A percentile compares a stretch with the other conserved stretches of the same genome.
Evolutionary conservation across 192 early-diverging fungal genomes (phyloP).

Genomic region (Spinellus fusiger): DNA sequence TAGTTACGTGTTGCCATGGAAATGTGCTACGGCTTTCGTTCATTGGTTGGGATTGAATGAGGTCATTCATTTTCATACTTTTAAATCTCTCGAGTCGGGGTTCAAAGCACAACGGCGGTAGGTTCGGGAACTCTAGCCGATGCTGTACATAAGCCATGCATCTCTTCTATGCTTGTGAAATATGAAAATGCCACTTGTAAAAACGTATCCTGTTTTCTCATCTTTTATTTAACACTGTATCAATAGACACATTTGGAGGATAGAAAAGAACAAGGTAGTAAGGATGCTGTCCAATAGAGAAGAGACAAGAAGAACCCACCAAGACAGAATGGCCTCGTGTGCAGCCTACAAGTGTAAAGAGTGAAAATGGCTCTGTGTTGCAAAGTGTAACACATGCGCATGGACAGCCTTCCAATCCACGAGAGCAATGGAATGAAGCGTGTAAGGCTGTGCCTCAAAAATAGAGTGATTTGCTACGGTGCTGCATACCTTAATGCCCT

Average conservation of each 20-base stretch:
- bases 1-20: too few species aligned
- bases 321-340: background rate
- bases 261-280: too few species aligned
- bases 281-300: too few species aligned
- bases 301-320: background rate
- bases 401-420: background rate
- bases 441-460: background rate
- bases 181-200: too few species aligned
- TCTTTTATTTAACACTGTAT: too few species aligned
- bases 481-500: slow-evolving; percentile 1
- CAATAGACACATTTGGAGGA: too few species aligned
- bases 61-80: background rate
- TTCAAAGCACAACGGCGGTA: background rate
- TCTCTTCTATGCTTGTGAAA: too few species aligned
- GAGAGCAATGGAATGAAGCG: background rate
- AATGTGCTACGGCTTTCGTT: too few species aligned
- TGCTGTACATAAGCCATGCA: background rate
- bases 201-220: too few species aligned
- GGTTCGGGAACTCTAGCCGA: background rate
- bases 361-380: too few species aligned
- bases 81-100: background rate
- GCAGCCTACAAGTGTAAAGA: background rate
- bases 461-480: background rate
- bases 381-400: background rate
- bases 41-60: background rate